These are phyloP conservation scores for Trichoderma harzianum DNA, from an alignment of 2,329 filamentous ascomycete genomes.

Conservation along the genomic window DNA sequence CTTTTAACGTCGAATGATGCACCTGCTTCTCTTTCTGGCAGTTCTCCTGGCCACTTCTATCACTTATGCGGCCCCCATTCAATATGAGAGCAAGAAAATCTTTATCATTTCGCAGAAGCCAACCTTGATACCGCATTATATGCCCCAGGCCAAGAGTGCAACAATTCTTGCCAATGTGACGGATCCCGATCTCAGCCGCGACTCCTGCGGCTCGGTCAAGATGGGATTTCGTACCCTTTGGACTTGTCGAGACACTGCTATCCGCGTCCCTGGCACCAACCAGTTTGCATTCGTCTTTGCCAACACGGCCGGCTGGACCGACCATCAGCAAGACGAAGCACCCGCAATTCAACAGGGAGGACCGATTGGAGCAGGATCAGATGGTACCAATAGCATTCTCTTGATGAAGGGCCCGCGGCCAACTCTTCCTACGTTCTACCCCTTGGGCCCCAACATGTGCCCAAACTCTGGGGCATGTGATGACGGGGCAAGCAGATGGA, in stretches of 20 bases:
- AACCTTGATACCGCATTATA: not conserved
- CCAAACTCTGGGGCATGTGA: conserved; percentile 15
- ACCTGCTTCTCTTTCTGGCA: not conserved
- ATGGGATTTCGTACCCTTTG: conserved; percentile 21
- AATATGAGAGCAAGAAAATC: not conserved
- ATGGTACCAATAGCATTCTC: conserved; percentile 14
- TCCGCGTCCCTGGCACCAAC: conserved; percentile 4
- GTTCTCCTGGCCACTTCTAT: not conserved
- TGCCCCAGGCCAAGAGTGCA: conserved; percentile 15
- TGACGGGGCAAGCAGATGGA: conserved; percentile 18
- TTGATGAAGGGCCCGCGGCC: conserved; percentile 19
- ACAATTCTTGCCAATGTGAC: conserved; percentile 20
- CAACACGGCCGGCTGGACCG: conserved; percentile 21
- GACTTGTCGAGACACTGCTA: conserved; percentile 22
- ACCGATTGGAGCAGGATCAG: conserved; percentile 15
- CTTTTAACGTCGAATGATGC: not conserved
- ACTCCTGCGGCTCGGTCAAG: conserved; percentile 21
- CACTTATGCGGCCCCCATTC: not conserved
- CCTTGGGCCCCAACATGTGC: conserved; percentile 13
- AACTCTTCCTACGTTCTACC: conserved; percentile 14
- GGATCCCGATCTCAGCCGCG: conserved; percentile 20
- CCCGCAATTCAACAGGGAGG: conserved; percentile 15
- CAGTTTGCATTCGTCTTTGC: conserved; percentile 16
- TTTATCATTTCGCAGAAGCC: conserved; percentile 3
- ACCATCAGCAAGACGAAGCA: conserved; percentile 17